phyloP scores from a whole-genome alignment of 164 flowering plant species.

The Litsea cubeba region DNA sequence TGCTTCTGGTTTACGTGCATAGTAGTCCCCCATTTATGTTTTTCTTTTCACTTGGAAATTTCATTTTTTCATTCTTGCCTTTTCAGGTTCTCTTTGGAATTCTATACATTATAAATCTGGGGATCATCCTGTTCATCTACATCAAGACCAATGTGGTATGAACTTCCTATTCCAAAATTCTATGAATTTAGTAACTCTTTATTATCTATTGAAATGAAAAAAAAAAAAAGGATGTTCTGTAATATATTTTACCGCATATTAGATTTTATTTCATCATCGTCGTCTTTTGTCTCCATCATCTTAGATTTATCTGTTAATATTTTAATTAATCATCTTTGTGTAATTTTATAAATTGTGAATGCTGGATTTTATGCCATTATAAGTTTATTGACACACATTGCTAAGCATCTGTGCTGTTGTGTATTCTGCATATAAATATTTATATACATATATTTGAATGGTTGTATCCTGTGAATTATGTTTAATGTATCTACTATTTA shows the following conservation, averaged over 20 bases:
- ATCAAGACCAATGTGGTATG: slow-evolving; percentile 84
- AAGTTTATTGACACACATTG: background rate
- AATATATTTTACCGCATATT: background rate
- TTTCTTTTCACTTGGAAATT: background rate
- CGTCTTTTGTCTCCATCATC: too few relatives aligned
- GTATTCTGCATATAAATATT: background rate
- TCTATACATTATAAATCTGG: slow-evolving; percentile 71
- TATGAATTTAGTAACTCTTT: background rate
- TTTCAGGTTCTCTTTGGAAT: slow-evolving; percentile 78
- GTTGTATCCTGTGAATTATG: too few relatives aligned
- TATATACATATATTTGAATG: too few relatives aligned
- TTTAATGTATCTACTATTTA: background rate
- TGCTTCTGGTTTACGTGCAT: background rate
- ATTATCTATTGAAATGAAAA: background rate
- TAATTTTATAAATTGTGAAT: background rate
- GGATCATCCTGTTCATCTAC: slow-evolving; percentile 65
- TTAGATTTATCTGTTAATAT: too few relatives aligned
- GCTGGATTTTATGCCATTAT: background rate
- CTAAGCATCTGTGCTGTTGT: background rate
- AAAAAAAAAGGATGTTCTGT: background rate
- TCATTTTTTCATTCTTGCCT: slow-evolving; percentile 9
- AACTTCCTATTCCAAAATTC: background rate
- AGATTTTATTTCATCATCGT: too few relatives aligned
- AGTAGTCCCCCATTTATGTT: background rate
- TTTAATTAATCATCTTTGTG: background rate